Base-by-base conservation (phyloP, 2,329 filamentous ascomycete species). In the Beauveria brongniartii region DNA sequence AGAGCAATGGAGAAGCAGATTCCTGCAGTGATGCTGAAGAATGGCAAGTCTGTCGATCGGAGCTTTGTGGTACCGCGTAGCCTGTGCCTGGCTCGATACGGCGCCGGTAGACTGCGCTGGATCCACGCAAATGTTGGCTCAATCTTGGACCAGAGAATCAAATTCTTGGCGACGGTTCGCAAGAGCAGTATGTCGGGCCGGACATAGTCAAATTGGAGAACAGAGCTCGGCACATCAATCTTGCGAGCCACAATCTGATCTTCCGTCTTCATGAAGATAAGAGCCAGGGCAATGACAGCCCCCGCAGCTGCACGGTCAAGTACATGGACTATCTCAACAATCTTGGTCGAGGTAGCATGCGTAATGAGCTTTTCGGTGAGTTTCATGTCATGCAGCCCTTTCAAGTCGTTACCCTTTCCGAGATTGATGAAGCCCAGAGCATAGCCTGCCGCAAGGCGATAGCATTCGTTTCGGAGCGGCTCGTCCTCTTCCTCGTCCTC, bases 221-320 rank as follows among this genome's bases (percentile, higher is more conserved):
- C 77, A 0, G 94, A 95, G 65, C 96, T 89, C 0, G 95, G 95
- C 0, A 97, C 87, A 71, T 97, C 91, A 57, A 99, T 88, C 77
- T 97, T 97, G 61, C 88, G 85, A 3, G 94, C 94, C 22, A 99
- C 83, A 18, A 90, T 86, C 62, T 85, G 82, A 70, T 99, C 91
- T 65, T 95, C 91, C 0, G 93, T 94, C 74, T 97, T 97, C 91
- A 99, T 94, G 73, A 93, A 99, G 37, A 99, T 93, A 59, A 99
- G 82, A 1, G 92, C 85, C 62, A 97, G 81, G 0, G 94, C 93
- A 68, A 97, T 84, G 8, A 95, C 91, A 1, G 94, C 93, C n/a
- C 90, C 94, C 2, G 95, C 90, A 10, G 91, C 94, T 6, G 93
- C 92, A 67, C 93, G 89, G 71, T 99, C 95, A 3, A 97, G 82